These are phyloP conservation scores for Phytophthora colocasiae DNA, from an alignment of 352 stramenopile species.

Conservation along the genomic window DNA sequence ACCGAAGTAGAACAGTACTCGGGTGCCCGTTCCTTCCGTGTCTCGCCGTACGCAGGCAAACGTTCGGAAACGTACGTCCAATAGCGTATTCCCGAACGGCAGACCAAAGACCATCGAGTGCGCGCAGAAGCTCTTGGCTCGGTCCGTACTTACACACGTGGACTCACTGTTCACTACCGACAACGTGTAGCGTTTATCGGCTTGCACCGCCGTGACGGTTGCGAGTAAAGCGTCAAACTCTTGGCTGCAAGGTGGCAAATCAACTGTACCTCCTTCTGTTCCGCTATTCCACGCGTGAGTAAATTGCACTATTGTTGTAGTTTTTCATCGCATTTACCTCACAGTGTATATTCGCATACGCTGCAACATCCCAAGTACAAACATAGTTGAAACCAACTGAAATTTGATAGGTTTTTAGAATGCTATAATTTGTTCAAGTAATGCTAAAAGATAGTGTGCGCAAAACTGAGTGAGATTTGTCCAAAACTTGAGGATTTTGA, in stretches of 20 bases:
- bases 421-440: too few relatives aligned
- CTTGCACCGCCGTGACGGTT: constrained; percentile 47
- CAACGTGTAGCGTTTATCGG: constrained; percentile 38
- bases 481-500: too few relatives aligned
- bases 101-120: constrained; percentile 37
- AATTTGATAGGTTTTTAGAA: too few relatives aligned
- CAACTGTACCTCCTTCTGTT: constrained; percentile 50
- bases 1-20: constrained; percentile 53
- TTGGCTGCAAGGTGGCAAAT: constrained; percentile 60
- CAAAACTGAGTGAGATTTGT: too few relatives aligned
- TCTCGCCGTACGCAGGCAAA: constrained; percentile 44
- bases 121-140: constrained; percentile 46
- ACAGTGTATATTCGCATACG: too few relatives aligned
- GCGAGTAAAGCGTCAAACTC: constrained; percentile 50
- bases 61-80: constrained; percentile 65
- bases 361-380: too few relatives aligned
- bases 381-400: too few relatives aligned
- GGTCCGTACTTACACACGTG: constrained; percentile 26
- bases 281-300: constrained; percentile 16
- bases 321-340: too few relatives aligned
- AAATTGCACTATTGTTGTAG: constrained; percentile 42
- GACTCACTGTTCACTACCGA: constrained; percentile 15
- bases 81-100: constrained; percentile 51
- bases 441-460: too few relatives aligned
- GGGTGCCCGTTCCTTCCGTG: constrained; percentile 18